Evolutionary conservation across 176 grass and related monocot genomes (phyloP), one percentile per base, ranked within the genome.

Genomic region (Cenchrus purpureus): DNA sequence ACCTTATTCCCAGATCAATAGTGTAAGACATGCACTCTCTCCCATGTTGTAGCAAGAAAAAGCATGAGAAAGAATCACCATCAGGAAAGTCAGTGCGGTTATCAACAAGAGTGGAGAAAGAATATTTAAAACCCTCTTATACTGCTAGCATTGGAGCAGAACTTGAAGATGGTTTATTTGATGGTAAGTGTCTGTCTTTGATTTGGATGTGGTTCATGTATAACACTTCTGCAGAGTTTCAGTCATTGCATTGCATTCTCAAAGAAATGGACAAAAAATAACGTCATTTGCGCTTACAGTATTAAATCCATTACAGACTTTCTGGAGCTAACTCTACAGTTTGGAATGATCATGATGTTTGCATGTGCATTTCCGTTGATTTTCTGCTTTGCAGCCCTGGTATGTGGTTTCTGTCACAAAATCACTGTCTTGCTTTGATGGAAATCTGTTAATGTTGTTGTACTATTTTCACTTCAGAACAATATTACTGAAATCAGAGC

Each of bases 341-440:
- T 99, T 79, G 97, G 97, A 79, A 96, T 99, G 97, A 99, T 99
- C 69, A 94, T 99, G 97, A 99, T 99, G 97, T 99, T 99, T 86
- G 91, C 97, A 17, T 99, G 93, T 54, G 97, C 93, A 10, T 99
- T 99, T 82, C 97, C 91, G 28, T 87, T 94, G 80, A 88, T 99
- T 84, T 99, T 99, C 84, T 99, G 97, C 84, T 99, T 96, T 84
- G 97, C 95, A 83, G 86, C 87, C 65, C 76, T 97, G 91, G 91
- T 97, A 94, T 92, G 82, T 73, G 28, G 9, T 74, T 45, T 55
- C 55, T 60, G 46, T 46, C 34, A 72, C 56, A 55, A 71, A 46
- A 55, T 45, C 16, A 14, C 9, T 22, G 0, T 32, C 17, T 83
- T 88, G 74, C 53, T 46, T 84, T 74, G 25, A 12, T 60, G 17